These are phyloP conservation scores for Rhizopogon vinicolor DNA, from an alignment of 768 basidiomycete species.

Conservation along the genomic window DNA sequence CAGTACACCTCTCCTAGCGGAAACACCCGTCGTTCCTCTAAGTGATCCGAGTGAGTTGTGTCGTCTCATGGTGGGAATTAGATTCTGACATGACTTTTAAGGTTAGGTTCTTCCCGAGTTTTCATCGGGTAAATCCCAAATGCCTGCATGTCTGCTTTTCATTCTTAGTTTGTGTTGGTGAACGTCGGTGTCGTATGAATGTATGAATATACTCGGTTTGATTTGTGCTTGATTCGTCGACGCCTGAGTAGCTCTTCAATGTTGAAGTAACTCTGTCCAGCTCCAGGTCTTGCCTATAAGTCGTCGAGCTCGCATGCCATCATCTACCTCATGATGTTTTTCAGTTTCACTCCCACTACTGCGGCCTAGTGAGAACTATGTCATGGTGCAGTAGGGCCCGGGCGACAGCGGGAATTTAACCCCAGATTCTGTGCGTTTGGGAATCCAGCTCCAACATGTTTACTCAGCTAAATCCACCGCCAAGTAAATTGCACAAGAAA, in stretches of 20 bases:
- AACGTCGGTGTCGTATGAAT: background rate
- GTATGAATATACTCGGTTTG: background rate
- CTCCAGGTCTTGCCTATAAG: no score
- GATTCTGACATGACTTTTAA: background rate
- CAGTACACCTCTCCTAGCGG: slow-evolving; percentile 48
- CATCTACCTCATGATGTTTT: no score
- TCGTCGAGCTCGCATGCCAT: background rate
- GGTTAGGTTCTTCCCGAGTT: background rate
- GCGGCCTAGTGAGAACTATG: no score
- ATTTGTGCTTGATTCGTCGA: background rate
- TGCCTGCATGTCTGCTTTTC: background rate
- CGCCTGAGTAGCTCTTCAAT: background rate
- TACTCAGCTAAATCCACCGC: no score
- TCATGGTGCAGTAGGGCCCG: no score
- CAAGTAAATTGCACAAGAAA: no score
- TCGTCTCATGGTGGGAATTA: background rate
- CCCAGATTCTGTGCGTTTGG: no score
- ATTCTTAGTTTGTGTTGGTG: background rate
- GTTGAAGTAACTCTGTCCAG: no score
- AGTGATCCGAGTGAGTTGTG: slow-evolving; percentile 6
- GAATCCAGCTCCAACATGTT: no score
- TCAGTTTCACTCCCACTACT: no score
- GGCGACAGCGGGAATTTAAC: no score
- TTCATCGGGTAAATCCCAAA: background rate
- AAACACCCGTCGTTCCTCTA: slow-evolving; percentile 17